Evolutionary conservation across 1,139 yeast genomes (phyloP).

Genomic region (Blastobotrys indianensis): DNA sequence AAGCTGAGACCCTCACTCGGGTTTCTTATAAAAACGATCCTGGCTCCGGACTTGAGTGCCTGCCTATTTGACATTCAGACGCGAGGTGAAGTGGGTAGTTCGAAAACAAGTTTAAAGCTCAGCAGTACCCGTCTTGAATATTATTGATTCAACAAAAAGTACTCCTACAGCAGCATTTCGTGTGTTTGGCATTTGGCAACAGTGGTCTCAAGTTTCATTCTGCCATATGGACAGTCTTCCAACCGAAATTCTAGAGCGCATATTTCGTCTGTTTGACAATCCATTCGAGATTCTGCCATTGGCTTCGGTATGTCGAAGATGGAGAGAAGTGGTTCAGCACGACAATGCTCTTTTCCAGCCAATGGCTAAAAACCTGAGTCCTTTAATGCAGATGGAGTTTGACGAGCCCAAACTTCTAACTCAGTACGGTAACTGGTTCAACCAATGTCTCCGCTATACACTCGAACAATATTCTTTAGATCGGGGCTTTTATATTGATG

Average conservation of each 20-base stretch:
- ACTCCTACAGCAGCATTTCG: too few relatives aligned
- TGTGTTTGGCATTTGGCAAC: too few relatives aligned
- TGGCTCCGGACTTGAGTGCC: too few relatives aligned
- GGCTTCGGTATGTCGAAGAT: slow-evolving; percentile 1
- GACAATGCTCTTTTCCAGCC: slow-evolving; percentile 6
- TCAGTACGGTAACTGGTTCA: slow-evolving; percentile 8
- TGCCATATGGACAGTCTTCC: background rate
- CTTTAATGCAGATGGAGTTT: background rate
- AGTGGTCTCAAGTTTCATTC: too few relatives aligned
- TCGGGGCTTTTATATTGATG: background rate
- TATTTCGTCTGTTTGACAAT: background rate
- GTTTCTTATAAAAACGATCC: too few relatives aligned
- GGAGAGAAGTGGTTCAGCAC: slow-evolving; percentile 2
- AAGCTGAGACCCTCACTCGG: too few relatives aligned
- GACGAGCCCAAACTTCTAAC: background rate
- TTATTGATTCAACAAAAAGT: too few relatives aligned
- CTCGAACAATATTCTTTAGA: background rate
- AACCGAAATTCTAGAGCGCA: slow-evolving; percentile 6
- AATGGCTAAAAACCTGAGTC: background rate
- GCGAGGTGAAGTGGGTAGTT: too few relatives aligned
- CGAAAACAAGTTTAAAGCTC: too few relatives aligned
- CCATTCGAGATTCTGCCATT: slow-evolving; percentile 3
- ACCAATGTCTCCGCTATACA: background rate
- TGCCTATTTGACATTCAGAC: too few relatives aligned
- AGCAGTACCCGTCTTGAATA: too few relatives aligned